Conservation (phyloP, 208 protist genomes). For the Porcisia deanei region DNA sequence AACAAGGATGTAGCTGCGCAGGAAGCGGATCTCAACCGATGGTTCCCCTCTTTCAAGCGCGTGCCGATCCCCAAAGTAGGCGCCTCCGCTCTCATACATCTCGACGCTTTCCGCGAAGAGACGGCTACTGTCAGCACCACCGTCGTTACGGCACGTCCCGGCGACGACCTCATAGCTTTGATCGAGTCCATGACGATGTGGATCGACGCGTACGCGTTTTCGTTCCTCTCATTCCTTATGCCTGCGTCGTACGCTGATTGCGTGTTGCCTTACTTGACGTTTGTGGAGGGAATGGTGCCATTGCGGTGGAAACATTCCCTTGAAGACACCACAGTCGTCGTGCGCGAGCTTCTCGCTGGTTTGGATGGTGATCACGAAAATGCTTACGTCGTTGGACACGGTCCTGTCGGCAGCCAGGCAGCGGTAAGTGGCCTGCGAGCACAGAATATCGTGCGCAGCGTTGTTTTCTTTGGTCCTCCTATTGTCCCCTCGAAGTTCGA, state of each 20-base stretch:
- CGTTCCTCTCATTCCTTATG: constrained; percentile 57
- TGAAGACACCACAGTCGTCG: neutral
- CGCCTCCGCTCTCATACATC: constrained; percentile 21
- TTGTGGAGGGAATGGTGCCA: constrained; percentile 40
- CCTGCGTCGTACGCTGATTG: constrained; percentile 34
- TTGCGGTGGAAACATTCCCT: constrained; percentile 41
- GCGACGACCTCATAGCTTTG: constrained; percentile 28
- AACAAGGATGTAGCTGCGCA: constrained; percentile 31
- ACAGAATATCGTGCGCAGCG: constrained; percentile 11
- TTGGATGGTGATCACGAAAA: constrained; percentile 1
- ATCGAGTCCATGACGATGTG: constrained; percentile 65
- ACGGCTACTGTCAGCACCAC: constrained; percentile 28
- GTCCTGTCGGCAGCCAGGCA: constrained; percentile 22
- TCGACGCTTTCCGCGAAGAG: constrained; percentile 37
- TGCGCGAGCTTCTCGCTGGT: constrained; percentile 3
- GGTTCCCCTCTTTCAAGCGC: constrained; percentile 54
- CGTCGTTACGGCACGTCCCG: constrained; percentile 44
- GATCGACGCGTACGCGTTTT: constrained; percentile 50
- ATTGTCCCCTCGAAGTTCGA: constrained; percentile 17
- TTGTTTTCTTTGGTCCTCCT: constrained; percentile 39
- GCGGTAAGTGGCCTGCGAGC: constrained; percentile 29
- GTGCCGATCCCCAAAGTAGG: constrained; percentile 3
- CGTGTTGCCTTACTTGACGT: constrained; percentile 45
- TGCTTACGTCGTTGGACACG: constrained; percentile 38
- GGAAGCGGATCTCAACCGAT: constrained; percentile 41